Conservation (phyloP, 1,284 basidiomycete genomes). For the Phylloporus sp. region DNA sequence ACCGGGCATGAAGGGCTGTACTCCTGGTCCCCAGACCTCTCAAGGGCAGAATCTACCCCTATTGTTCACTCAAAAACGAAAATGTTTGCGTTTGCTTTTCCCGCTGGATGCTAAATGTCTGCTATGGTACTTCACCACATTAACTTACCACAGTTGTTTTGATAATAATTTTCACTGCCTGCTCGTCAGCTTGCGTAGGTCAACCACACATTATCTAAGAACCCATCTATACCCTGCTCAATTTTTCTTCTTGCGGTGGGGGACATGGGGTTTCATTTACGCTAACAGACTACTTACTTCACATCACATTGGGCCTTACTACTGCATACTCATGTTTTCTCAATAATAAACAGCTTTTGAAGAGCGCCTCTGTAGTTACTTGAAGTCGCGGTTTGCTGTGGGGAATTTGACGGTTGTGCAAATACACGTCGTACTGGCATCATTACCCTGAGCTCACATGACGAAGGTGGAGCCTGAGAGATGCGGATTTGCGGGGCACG, state of each 20-base stretch:
- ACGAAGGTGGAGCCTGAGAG: too few species aligned
- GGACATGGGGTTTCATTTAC: slow-evolving; percentile 30
- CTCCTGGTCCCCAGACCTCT: slow-evolving; percentile 47
- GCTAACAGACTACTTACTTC: slow-evolving; percentile 41
- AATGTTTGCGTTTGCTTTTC: slow-evolving; percentile 58
- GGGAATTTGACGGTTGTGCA: too few species aligned
- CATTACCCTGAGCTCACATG: too few species aligned
- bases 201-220: slow-evolving; percentile 40
- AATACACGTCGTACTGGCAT: too few species aligned
- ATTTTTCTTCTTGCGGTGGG: slow-evolving; percentile 28
- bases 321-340: slow-evolving; percentile 46
- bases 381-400: too few species aligned
- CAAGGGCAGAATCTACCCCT: slow-evolving; percentile 40
- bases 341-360: too few species aligned
- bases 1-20: slow-evolving; percentile 53
- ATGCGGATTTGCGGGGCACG: too few species aligned
- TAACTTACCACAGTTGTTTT: slow-evolving; percentile 41
- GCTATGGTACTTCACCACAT: slow-evolving; percentile 32
- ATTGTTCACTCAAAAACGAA: slow-evolving; percentile 46
- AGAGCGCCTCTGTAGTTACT: too few species aligned
- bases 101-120: slow-evolving; percentile 52
- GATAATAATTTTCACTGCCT: slow-evolving; percentile 42
- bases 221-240: slow-evolving; percentile 43
- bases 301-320: slow-evolving; percentile 41
- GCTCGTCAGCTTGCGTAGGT: slow-evolving; percentile 25